Conservation (phyloP, 208 protist genomes). For the Trypanosoma platydactyli region DNA sequence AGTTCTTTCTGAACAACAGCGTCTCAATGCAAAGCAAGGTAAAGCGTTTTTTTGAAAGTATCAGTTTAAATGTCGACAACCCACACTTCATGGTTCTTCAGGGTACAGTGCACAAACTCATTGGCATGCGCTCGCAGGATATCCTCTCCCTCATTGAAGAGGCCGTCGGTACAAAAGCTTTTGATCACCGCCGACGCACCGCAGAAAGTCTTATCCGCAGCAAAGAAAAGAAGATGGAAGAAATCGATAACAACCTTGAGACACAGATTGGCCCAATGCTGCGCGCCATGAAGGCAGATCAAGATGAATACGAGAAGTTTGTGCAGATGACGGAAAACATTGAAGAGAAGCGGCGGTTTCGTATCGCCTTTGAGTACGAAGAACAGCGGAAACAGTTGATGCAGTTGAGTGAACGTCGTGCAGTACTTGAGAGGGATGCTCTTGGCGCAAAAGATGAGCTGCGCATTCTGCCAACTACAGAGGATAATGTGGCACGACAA, state of each 20-base stretch:
- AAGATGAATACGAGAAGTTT: constrained; percentile 82
- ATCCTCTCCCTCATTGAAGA: constrained; percentile 99
- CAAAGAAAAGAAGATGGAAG: constrained; percentile 99
- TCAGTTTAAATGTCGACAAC: constrained; percentile 99
- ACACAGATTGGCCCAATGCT: constrained; percentile 87
- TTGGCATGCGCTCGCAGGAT: constrained; percentile 99
- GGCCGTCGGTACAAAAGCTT: constrained; percentile 99
- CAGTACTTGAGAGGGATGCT: constrained; percentile 21
- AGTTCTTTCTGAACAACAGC: constrained; percentile 99
- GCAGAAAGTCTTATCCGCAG: constrained; percentile 97
- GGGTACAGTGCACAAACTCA: constrained; percentile 99
- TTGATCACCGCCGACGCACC: constrained; percentile 97
- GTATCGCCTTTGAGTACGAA: constrained; percentile 75
- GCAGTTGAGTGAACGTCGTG: constrained; percentile 23
- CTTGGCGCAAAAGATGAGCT: constrained; percentile 53
- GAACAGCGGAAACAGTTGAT: constrained; percentile 32
- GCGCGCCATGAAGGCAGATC: constrained; percentile 83
- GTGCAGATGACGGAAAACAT: constrained; percentile 65
- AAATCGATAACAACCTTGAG: constrained; percentile 94
- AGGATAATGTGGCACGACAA: constrained; percentile 56
- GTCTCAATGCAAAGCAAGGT: constrained; percentile 96
- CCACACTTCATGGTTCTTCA: constrained; percentile 99
- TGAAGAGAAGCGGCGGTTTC: constrained; percentile 70
- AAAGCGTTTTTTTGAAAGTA: constrained; percentile 99
- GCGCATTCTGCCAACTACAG: constrained; percentile 39